phyloP scores from a whole-genome alignment of 164 flowering plant genomes.

The Macadamia integrifolia region DNA sequence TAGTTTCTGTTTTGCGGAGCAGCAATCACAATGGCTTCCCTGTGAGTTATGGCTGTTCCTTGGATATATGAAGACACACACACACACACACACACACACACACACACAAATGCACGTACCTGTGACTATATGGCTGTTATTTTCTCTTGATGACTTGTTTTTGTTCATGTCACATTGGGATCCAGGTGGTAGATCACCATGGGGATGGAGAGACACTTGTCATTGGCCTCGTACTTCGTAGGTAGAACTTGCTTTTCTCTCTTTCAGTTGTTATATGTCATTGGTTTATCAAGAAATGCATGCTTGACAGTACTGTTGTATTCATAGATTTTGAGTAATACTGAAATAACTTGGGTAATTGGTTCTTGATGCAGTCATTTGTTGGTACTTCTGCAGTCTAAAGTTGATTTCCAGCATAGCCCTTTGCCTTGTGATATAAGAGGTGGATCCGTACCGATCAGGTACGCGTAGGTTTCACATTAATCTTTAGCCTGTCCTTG shows the following conservation, averaged over 20 bases:
- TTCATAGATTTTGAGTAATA: background rate
- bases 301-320: background rate
- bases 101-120: too few relatives aligned
- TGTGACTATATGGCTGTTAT: background rate
- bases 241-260: constrained; percentile 33
- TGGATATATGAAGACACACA: too few relatives aligned
- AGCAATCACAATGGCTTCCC: constrained; percentile 93
- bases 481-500: background rate
- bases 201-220: constrained; percentile 78
- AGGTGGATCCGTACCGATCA: constrained; percentile 50
- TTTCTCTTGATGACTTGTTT: background rate
- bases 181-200: constrained; percentile 76
- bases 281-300: background rate
- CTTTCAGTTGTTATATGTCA: background rate
- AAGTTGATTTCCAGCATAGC: constrained; percentile 90
- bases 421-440: constrained; percentile 66
- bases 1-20: constrained; percentile 58
- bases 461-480: constrained; percentile 30
- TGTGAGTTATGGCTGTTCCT: constrained; percentile 33
- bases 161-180: constrained; percentile 6
- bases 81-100: too few relatives aligned
- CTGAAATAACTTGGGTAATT: constrained; percentile 9
- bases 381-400: constrained; percentile 87
- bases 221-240: constrained; percentile 85
- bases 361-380: constrained; percentile 60